Evolutionary conservation across 1,284 basidiomycete genomes (phyloP), one percentile per base, ranked within the genome.

Genomic region (Pseudozyma thailandica): DNA sequence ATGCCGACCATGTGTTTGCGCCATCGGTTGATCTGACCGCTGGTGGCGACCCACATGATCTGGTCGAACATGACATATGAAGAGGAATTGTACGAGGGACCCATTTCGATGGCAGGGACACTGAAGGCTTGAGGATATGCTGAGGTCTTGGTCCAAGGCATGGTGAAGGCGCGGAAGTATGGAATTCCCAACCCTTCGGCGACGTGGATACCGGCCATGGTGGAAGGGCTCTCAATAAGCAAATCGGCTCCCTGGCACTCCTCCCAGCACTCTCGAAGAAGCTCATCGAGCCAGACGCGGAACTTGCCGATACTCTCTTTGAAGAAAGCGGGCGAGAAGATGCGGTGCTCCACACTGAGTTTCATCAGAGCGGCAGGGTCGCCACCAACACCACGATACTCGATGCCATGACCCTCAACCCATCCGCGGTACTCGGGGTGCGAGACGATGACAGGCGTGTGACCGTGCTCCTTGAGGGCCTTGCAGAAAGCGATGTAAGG

Each of bases 371-470:
- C 76, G 4, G 62, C 68, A 2, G 79, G 77, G 30, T 78, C 72
- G n/a, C 79, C 79, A 15, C 77, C 79, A 0, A 75, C 74, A 13
- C 61, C 58, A 13, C 69, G 60, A 44, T 75, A 79, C 41, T 63
- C 70, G 42, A 79, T 75, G 42, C 72, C 73, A 26, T 72, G 56
- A 2, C 66, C 57, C 72, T 88, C 85, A 31, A 89, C 84, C 88
- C 88, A 89, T 4, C 74, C 75, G 74, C 87, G 86, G 78, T 89
- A 90, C 76, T 90, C 88, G 60, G 85, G 85, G 80, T 90, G 89
- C 13, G 89, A 89, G 7, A 88, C 87, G 48, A 90, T 89, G 7
- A 86, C 86, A 18, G 86, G 85, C n/a, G 80, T 81, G 72, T 90
- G 88, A 0, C 87, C 87, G 60, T 88, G 58, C 50, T 57, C 41